These are phyloP conservation scores for Phenoliferia sp. DNA, from an alignment of 1,284 basidiomycete species.

Conservation along the genomic window DNA sequence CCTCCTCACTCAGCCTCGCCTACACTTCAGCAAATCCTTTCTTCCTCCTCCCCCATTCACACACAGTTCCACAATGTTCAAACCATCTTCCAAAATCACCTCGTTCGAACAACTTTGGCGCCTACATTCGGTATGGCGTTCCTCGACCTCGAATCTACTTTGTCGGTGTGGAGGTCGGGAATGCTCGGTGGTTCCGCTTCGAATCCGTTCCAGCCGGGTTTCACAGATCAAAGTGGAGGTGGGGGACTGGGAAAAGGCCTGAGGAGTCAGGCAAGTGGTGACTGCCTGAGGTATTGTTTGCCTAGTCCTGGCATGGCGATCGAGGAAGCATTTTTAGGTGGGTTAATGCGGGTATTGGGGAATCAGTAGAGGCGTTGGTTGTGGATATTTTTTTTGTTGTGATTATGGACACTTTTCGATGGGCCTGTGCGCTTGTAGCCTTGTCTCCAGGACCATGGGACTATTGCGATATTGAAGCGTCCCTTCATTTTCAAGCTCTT, in stretches of 20 bases:
- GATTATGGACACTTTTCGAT: too few species aligned
- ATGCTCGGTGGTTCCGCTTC: slow-evolving; percentile 30
- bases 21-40: slow-evolving; percentile 11
- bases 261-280: slow-evolving; percentile 19
- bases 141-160: slow-evolving; percentile 37
- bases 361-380: too few species aligned
- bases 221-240: slow-evolving; percentile 6
- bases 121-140: slow-evolving; percentile 34
- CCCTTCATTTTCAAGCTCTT: too few species aligned
- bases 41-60: slow-evolving; percentile 1
- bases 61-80: slow-evolving; percentile 37
- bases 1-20: slow-evolving; percentile 24
- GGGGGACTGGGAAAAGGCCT: not conserved
- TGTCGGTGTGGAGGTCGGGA: slow-evolving; percentile 35
- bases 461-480: too few species aligned
- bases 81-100: slow-evolving; percentile 35
- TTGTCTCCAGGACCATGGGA: too few species aligned
- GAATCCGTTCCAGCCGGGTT: not conserved
- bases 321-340: slow-evolving; percentile 36
- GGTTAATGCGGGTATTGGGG: slow-evolving; percentile 19
- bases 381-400: too few species aligned
- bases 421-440: too few species aligned
- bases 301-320: slow-evolving; percentile 35
- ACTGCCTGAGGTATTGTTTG: slow-evolving; percentile 37
- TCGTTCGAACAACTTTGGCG: slow-evolving; percentile 23